Percentiles rank a stretch among this genome's conserved stretches.
phyloP scores from a whole-genome alignment of 1,139 yeast genomes.

The Geotrichum klebahnii region DNA sequence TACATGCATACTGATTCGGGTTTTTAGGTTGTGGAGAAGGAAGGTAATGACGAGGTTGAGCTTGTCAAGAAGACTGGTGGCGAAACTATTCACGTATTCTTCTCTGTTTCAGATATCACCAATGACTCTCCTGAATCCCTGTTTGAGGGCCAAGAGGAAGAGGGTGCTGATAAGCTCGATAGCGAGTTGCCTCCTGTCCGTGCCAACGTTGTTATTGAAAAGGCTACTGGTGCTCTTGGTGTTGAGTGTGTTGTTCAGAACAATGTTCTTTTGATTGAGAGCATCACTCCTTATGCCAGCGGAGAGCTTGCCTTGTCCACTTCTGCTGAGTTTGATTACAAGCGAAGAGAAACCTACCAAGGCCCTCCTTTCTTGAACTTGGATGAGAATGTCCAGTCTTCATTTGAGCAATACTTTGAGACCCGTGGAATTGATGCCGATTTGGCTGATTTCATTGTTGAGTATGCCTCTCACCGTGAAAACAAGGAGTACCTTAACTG shows the following conservation, averaged over 20 bases:
- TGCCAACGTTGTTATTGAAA: conserved; percentile 72
- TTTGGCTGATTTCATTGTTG: conserved; percentile 71
- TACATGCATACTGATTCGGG: not conserved
- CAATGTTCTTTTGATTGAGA: conserved; percentile 64
- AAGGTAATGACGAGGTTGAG: conserved; percentile 68
- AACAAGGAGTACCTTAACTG: conserved; percentile 80
- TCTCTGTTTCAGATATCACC: conserved; percentile 78
- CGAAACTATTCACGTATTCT: conserved; percentile 70
- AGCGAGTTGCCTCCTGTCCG: conserved; percentile 53
- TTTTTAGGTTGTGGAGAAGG: conserved; percentile 48
- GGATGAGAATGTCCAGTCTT: conserved; percentile 79
- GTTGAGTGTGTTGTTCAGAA: conserved; percentile 46
- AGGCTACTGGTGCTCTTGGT: conserved; percentile 67
- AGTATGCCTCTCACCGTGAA: conserved; percentile 77
- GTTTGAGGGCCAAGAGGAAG: conserved; percentile 36
- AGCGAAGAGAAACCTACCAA: conserved; percentile 70
- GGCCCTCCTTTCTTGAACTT: conserved; percentile 88
- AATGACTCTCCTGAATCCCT: conserved; percentile 50
- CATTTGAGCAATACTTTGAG: conserved; percentile 68
- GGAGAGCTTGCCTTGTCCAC: conserved; percentile 55
- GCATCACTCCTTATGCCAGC: conserved; percentile 63
- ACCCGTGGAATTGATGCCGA: conserved; percentile 71
- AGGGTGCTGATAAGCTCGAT: conserved; percentile 44
- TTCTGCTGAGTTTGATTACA: conserved; percentile 57
- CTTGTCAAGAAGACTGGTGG: conserved; percentile 56